Conservation (phyloP, 345 rosid species). For the Chamaenerion angustifolium region DNA sequence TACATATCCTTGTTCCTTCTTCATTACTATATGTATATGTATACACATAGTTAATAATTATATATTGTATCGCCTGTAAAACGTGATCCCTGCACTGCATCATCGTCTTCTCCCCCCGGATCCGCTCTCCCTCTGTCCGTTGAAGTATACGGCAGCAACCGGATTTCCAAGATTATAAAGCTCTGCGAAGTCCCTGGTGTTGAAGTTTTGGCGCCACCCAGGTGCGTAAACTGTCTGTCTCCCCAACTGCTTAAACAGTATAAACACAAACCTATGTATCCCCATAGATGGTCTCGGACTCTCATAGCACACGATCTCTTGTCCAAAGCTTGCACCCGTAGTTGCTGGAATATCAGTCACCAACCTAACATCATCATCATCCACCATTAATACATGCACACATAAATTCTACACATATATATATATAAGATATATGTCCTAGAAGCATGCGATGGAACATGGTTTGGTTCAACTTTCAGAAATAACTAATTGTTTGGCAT, state of each 20-base stretch:
- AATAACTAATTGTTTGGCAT: no score
- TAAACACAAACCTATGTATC: slow-evolving; percentile 55
- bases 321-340: slow-evolving; percentile 44
- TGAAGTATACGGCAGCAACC: slow-evolving; percentile 63
- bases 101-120: slow-evolving; percentile 43
- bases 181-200: slow-evolving; percentile 70
- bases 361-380: slow-evolving; percentile 26
- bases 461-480: no score
- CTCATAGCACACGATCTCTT: slow-evolving; percentile 63
- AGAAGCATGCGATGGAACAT: no score
- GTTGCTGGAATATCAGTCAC: slow-evolving; percentile 75
- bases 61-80: no score
- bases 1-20: no score
- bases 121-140: slow-evolving; percentile 78
- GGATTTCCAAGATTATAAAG: slow-evolving; percentile 78
- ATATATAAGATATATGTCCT: no score
- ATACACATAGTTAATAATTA: no score
- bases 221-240: slow-evolving; percentile 88
- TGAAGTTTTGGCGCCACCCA: slow-evolving; percentile 82
- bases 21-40: no score
- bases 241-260: slow-evolving; percentile 63
- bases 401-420: not conserved
- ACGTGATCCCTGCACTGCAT: no score
- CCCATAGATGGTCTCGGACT: slow-evolving; percentile 63
- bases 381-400: not conserved